Conservation (phyloP, 768 basidiomycete genomes). For the Macrolepiota albuminosa region DNA sequence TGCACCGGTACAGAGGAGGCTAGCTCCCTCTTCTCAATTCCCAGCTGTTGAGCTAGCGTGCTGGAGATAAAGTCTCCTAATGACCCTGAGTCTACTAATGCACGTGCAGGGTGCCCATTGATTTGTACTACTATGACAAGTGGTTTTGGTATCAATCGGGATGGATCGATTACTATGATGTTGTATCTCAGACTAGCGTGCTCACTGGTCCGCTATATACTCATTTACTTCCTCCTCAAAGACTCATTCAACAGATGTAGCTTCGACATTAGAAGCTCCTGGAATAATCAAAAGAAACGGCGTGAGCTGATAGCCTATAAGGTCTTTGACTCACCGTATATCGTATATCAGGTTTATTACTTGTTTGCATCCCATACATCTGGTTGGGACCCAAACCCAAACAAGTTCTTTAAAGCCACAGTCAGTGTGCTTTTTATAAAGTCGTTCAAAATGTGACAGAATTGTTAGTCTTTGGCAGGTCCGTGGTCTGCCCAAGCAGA, state of each 20-base stretch:
- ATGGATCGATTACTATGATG: conserved; percentile 46
- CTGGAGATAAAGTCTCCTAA: too few relatives aligned
- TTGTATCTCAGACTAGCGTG: conserved; percentile 42
- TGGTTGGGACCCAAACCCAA: conserved; percentile 58
- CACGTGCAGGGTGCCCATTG: too few relatives aligned
- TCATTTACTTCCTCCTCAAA: not conserved
- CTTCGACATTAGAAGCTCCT: conserved; percentile 55
- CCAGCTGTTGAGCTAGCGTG: too few relatives aligned
- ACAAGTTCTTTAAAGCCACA: conserved; percentile 50
- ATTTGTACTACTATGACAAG: too few relatives aligned
- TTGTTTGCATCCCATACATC: conserved; percentile 57
- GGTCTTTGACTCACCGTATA: not conserved
- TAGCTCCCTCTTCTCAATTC: too few relatives aligned
- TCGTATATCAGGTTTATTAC: conserved; percentile 40
- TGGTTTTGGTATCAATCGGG: too few relatives aligned
- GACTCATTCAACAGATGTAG: conserved; percentile 20
- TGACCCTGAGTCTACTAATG: too few relatives aligned
- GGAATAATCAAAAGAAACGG: conserved; percentile 57
- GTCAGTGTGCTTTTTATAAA: conserved; percentile 25
- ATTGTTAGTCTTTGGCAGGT: conserved; percentile 42
- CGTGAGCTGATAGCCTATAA: conserved; percentile 21
- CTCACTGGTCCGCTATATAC: too few relatives aligned
- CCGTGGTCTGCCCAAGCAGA: conserved; percentile 55
- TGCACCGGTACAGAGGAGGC: too few relatives aligned
- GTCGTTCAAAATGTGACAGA: conserved; percentile 1